Evolutionary conservation across 2,329 filamentous ascomycete species (phyloP), one percentile per base, ranked within the genome.

Genomic region (Dactylellina cionopaga): DNA sequence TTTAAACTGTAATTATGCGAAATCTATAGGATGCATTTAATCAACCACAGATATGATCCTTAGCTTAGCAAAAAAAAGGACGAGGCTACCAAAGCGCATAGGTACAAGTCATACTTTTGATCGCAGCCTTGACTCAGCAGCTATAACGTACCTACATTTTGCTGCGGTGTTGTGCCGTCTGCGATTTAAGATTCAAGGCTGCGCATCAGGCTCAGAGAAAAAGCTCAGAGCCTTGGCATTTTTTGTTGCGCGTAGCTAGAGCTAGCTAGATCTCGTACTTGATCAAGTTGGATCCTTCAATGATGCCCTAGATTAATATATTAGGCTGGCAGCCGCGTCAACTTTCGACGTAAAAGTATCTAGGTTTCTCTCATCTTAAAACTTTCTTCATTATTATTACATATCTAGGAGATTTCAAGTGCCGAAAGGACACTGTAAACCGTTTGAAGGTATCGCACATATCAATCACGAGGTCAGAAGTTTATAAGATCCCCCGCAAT

Each of bases 21-120:
- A n/a, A n/a, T n/a, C n/a, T n/a, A n/a, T n/a, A n/a, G n/a, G n/a
- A n/a, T n/a, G n/a, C n/a, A n/a, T n/a, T n/a, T n/a, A n/a, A n/a
- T n/a, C n/a, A n/a, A n/a, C n/a, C n/a, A n/a, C n/a, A n/a, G n/a
- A n/a, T n/a, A n/a, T n/a, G n/a, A n/a, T n/a, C n/a, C n/a, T n/a
- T n/a, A n/a, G n/a, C n/a, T n/a, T n/a, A n/a, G n/a, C n/a, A n/a
- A n/a, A n/a, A n/a, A n/a, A n/a, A n/a, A n/a, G n/a, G n/a, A n/a
- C n/a, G n/a, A 65, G 51, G 39, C 51, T 65, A 43, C 62, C 51
- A 66, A 66, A 66, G 51, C 43, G 62, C 62, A 66, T 7, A 58
- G 33, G 43, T 51, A 49, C 62, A 65, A n/a, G 51, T 58, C 51
- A 58, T 66, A 66, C 2, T 25, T 41, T 9, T 15, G n/a, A 33